A percentile compares a stretch with the other conserved stretches of the same genome.
Evolutionary conservation across 306 rosid genomes (phyloP).

Genomic region (Castanea sativa): DNA sequence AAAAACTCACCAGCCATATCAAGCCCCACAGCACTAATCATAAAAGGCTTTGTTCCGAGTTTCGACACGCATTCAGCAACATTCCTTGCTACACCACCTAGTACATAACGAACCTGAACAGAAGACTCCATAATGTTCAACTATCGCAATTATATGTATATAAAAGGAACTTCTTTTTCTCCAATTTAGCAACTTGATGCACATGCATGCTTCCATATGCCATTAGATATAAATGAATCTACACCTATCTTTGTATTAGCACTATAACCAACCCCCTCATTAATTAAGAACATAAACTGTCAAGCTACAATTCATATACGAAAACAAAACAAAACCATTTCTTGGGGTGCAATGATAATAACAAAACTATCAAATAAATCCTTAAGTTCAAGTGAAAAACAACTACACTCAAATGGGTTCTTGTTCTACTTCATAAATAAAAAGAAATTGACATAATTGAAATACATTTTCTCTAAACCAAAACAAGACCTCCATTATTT

Average conservation of each 20-base stretch:
- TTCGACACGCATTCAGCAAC: constrained; percentile 90
- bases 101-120: constrained; percentile 61
- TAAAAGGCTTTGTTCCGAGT: constrained; percentile 73
- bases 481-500: not conserved
- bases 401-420: not conserved
- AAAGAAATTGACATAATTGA: not conserved
- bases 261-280: not conserved
- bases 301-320: not conserved
- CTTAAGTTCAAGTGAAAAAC: not conserved
- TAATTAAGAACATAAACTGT: not conserved
- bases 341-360: not conserved
- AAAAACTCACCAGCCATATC: constrained; percentile 74
- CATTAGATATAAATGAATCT: not conserved
- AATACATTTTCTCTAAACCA: not conserved
- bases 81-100: constrained; percentile 95
- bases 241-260: not conserved
- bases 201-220: not conserved
- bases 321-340: too few species aligned
- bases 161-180: not conserved
- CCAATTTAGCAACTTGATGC: not conserved
- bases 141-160: not conserved
- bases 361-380: not conserved
- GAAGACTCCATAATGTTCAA: constrained; percentile 13
- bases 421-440: not conserved
- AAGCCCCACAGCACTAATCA: constrained; percentile 63